Percentiles rank a stretch among this genome's conserved stretches.
phyloP scores from a whole-genome alignment of 2,329 filamentous ascomycete species.

The Talaromyces sp. region DNA sequence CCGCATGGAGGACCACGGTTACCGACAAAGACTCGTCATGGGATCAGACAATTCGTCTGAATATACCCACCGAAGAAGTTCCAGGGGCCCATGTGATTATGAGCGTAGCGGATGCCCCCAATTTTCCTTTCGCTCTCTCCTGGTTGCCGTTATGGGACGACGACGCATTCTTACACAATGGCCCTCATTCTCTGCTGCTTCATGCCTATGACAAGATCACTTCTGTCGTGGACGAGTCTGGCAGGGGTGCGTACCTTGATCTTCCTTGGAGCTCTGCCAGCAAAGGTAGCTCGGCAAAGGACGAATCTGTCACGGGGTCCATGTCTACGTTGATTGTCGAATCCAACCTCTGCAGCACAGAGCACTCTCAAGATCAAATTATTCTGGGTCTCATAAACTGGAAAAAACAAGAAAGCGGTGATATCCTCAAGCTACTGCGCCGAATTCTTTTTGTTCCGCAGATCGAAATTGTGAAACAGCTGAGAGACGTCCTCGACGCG shows the following conservation, averaged over 20 bases:
- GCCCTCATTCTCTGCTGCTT: conserved; percentile 70
- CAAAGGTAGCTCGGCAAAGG: conserved; percentile 62
- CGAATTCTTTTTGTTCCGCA: conserved; percentile 90
- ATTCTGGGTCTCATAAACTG: conserved; percentile 80
- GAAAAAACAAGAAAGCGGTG: conserved; percentile 68
- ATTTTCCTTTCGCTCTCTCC: conserved; percentile 82
- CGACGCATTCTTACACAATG: conserved; percentile 83
- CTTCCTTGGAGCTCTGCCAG: conserved; percentile 71
- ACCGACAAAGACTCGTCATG: conserved; percentile 74
- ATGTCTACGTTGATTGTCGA: conserved; percentile 73
- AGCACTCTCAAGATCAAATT: conserved; percentile 86
- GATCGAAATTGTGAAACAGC: conserved; percentile 92
- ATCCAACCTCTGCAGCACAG: conserved; percentile 89
- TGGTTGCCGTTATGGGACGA: conserved; percentile 94
- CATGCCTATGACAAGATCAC: conserved; percentile 93
- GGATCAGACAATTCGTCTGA: conserved; percentile 82
- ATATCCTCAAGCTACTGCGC: conserved; percentile 69
- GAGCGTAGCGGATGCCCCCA: conserved; percentile 79
- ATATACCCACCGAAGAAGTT: conserved; percentile 73
- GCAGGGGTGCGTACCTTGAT: conserved; percentile 80
- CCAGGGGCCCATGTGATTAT: conserved; percentile 79
- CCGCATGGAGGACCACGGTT: conserved; percentile 82
- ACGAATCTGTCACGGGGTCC: conserved; percentile 68
- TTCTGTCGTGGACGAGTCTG: conserved; percentile 57
- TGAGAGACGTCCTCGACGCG: conserved; percentile 82